These are phyloP conservation scores for Pichia thaimueangensis DNA, from an alignment of 805 yeast species.

Conservation along the genomic window DNA sequence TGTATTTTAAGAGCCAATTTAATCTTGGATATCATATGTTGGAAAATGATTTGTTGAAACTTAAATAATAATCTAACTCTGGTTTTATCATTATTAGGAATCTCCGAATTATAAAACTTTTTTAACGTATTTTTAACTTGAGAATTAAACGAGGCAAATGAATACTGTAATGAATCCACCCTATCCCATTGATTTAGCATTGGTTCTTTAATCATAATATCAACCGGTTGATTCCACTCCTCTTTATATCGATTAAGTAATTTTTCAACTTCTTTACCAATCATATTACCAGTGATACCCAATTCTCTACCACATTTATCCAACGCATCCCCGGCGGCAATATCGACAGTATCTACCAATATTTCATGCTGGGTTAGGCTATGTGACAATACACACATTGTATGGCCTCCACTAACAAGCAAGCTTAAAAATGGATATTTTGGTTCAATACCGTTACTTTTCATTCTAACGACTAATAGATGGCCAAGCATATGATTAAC, in stretches of 20 bases:
- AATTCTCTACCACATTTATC: constrained; percentile 88
- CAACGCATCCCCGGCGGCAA: constrained; percentile 88
- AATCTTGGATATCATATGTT: constrained; percentile 65
- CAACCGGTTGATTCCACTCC: constrained; percentile 27
- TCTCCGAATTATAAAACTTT: constrained; percentile 19
- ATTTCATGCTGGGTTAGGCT: constrained; percentile 63
- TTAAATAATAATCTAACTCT: constrained; percentile 47
- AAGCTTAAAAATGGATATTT: constrained; percentile 67
- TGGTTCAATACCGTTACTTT: constrained; percentile 38
- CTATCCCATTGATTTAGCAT: constrained; percentile 44
- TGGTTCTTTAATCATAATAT: constrained; percentile 39
- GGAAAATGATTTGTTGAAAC: constrained; percentile 60
- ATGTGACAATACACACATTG: constrained; percentile 69
- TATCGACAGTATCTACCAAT: constrained; percentile 69
- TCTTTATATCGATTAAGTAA: constrained; percentile 35
- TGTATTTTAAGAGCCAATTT: constrained; percentile 40
- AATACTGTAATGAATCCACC: constrained; percentile 45
- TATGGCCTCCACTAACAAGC: constrained; percentile 90
- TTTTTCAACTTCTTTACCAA: constrained; percentile 75
- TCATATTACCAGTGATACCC: constrained; percentile 75
- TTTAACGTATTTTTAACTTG: constrained; percentile 23
- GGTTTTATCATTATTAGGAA: constrained; percentile 18
- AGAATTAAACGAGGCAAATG: constrained; percentile 65
- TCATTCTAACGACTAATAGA: constrained; percentile 57
- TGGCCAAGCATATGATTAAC: constrained; percentile 98